phyloP scores from a whole-genome alignment of 352 stramenopile species.

The Pythium plurisporium region DNA sequence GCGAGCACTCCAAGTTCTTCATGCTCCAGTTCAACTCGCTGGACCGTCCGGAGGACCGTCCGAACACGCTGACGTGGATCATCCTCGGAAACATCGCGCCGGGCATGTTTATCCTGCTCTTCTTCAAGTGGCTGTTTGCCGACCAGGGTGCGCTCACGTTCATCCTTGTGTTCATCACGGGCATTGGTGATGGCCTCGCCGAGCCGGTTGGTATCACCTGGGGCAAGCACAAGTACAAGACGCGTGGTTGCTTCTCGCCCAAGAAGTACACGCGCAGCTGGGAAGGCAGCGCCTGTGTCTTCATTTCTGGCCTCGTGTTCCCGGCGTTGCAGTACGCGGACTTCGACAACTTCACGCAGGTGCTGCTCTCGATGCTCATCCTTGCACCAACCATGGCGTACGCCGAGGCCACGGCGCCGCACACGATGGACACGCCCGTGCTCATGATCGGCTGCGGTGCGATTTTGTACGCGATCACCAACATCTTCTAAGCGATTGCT shows the following conservation, averaged over 20 bases:
- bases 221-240: constrained; percentile 84
- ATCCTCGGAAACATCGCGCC: constrained; percentile 46
- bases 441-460: constrained; percentile 74
- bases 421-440: constrained; percentile 84
- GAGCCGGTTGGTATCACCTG: constrained; percentile 76
- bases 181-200: constrained; percentile 68
- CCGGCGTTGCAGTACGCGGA: constrained; percentile 68
- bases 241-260: constrained; percentile 69
- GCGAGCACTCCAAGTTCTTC: constrained; percentile 75
- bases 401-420: constrained; percentile 71
- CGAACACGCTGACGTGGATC: constrained; percentile 36
- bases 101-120: constrained; percentile 72
- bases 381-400: constrained; percentile 79
- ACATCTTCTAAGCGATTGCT: constrained; percentile 28
- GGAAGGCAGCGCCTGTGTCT: constrained; percentile 72
- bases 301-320: constrained; percentile 73
- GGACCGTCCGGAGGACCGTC: constrained; percentile 76
- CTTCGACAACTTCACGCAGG: constrained; percentile 77
- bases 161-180: constrained; percentile 64
- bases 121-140: constrained; percentile 82
- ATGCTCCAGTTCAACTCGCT: constrained; percentile 89
- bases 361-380: constrained; percentile 72
- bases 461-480: constrained; percentile 68
- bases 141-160: constrained; percentile 33
- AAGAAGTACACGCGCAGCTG: constrained; percentile 78